phyloP scores from a whole-genome alignment of 805 yeast species.

The Groenewaldozyma tartarivorans region DNA sequence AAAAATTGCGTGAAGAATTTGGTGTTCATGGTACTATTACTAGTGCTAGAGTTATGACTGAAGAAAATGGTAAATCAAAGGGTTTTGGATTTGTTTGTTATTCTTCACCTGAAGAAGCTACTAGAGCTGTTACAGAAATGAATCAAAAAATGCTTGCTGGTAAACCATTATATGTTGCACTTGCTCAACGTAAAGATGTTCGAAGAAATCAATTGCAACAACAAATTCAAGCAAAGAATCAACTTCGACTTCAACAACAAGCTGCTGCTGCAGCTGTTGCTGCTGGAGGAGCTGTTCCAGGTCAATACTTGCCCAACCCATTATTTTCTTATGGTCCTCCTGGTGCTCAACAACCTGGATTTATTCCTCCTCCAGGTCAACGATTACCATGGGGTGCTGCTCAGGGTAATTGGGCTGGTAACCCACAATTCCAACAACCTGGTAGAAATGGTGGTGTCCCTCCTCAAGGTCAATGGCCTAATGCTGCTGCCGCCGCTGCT shows the following conservation, averaged over 20 bases:
- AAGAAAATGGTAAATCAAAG: constrained; percentile 88
- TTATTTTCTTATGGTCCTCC: constrained; percentile 66
- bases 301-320: constrained; percentile 70
- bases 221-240: constrained; percentile 97
- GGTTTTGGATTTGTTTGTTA: constrained; percentile 98
- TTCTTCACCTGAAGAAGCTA: constrained; percentile 97
- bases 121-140: constrained; percentile 97
- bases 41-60: constrained; percentile 69
- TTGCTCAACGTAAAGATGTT: constrained; percentile 97
- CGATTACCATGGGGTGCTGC: constrained; percentile 31
- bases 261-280: constrained; percentile 62
- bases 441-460: constrained; percentile 25
- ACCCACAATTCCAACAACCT: constrained; percentile 30
- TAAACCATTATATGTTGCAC: constrained; percentile 96
- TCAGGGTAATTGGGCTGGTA: constrained; percentile 14
- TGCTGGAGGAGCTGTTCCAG: constrained; percentile 61
- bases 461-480: constrained; percentile 30
- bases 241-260: constrained; percentile 96
- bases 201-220: constrained; percentile 96
- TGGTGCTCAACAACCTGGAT: constrained; percentile 57
- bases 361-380: constrained; percentile 73
- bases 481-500: constrained; percentile 7
- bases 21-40: constrained; percentile 90
- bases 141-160: constrained; percentile 91
- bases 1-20: constrained; percentile 83